Evolutionary conservation across 2,329 filamentous ascomycete species (phyloP).

Genomic region (Tolypocladium nubicola): DNA sequence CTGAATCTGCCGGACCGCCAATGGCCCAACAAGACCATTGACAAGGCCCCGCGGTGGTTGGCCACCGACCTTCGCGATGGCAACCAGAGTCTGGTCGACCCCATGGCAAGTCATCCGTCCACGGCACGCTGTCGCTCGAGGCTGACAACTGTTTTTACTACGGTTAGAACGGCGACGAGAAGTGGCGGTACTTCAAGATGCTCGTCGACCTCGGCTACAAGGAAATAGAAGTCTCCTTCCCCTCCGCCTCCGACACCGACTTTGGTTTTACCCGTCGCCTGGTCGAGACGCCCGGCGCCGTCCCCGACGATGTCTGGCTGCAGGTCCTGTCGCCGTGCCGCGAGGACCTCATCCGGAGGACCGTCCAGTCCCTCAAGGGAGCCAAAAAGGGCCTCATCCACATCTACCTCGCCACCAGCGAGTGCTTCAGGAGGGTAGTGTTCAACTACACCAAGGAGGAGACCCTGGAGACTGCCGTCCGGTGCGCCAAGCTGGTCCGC

Average conservation of each 20-base stretch:
- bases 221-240: constrained; percentile 95
- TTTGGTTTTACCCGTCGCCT: constrained; percentile 88
- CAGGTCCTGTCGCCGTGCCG: constrained; percentile 90
- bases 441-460: constrained; percentile 82
- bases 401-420: constrained; percentile 91
- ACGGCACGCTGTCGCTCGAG: neutral
- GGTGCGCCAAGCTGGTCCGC: constrained; percentile 76
- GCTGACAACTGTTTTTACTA: neutral
- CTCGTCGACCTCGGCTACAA: constrained; percentile 88
- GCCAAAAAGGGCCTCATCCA: constrained; percentile 91
- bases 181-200: constrained; percentile 93
- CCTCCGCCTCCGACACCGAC: constrained; percentile 87
- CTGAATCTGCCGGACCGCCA: constrained; percentile 55
- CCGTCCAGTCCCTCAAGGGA: constrained; percentile 79
- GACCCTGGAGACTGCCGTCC: constrained; percentile 69
- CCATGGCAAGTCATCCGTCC: constrained; percentile 55
- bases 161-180: constrained; percentile 77
- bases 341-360: constrained; percentile 79
- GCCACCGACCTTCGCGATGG: constrained; percentile 77
- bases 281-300: constrained; percentile 70
- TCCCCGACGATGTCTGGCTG: constrained; percentile 83
- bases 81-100: constrained; percentile 86
- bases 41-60: constrained; percentile 84
- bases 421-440: constrained; percentile 86
- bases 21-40: constrained; percentile 77